phyloP scores from a whole-genome alignment of 176 grass and related monocot genomes.

The Rhynchospora breviuscula region DNA sequence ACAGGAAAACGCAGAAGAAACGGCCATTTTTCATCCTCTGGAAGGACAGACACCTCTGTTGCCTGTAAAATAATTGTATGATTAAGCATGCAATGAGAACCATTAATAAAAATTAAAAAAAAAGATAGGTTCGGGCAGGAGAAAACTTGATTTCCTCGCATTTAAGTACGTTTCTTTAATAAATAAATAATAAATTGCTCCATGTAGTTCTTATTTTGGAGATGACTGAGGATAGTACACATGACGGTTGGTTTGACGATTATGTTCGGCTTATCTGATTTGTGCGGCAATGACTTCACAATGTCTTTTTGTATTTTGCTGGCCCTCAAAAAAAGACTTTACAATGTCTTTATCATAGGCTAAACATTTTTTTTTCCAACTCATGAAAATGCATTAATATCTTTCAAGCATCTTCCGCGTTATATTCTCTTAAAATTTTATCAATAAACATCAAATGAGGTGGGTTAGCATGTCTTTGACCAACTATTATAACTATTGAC shows the following conservation, averaged over 20 bases:
- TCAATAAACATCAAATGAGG: neutral
- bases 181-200: too few species aligned
- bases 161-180: too few species aligned
- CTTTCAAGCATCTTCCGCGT: neutral
- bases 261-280: neutral
- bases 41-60: constrained; percentile 70
- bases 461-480: neutral
- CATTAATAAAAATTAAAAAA: neutral
- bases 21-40: constrained; percentile 81
- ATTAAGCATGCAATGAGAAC: neutral
- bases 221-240: too few species aligned
- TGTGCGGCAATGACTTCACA: neutral
- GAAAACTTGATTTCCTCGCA: too few species aligned
- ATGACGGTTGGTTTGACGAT: neutral
- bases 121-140: too few species aligned
- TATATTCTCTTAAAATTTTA: neutral
- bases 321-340: too few species aligned
- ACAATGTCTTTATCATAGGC: neutral
- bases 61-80: constrained; percentile 29
- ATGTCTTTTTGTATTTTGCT: too few species aligned
- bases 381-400: neutral
- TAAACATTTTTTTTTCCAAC: neutral
- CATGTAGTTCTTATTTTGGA: too few species aligned
- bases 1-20: constrained; percentile 91
- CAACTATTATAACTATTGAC: neutral